Evolutionary conservation across 768 basidiomycete species (phyloP), one percentile per base, ranked within the genome.

Genomic region (Pulveroboletus sp.): DNA sequence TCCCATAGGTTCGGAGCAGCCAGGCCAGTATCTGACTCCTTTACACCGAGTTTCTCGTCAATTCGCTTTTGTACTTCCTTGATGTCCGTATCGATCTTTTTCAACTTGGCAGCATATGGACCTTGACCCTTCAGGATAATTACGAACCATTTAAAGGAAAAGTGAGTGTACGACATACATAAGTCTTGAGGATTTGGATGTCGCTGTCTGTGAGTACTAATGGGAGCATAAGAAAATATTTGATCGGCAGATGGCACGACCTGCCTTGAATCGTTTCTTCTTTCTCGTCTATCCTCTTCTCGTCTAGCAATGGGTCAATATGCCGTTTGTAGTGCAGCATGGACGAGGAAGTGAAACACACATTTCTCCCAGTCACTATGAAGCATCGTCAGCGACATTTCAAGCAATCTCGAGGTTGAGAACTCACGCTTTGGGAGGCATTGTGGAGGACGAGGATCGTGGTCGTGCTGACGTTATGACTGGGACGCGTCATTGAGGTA

Each of bases 1-100:
- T 99, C 96, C 96, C 96, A 99, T 21, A 98, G 74, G 66, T 98
- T 97, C 9, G 96, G 95, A 9, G 93, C 83, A 2, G 96, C 93
- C 47, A 99, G 81, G 42, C 96, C 96, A 11, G 96, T 99, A 70
- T 98, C 96, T 2, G 90, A 93, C 68, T 99, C 96, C 79, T 97
- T 96, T 52, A 98, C 93, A 54, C 93, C 96, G 55, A 99, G 89
- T 68, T 92, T 93, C 76, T 98, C 95, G 60, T 98, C 95, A 49
- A 99, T 94, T 33, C 93, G 85, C 66, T 94, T 93, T 74, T 95
- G 95, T 35, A 96, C 86, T 41, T 95, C 92, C 62, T 93, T 93
- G 57, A 98, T 91, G 65, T 98, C 96, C 44, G 76, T 72, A 59
- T 98, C 95, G 5, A 85, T 87, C 67, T 85, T 82, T 76, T 93